Percentiles rank a stretch among this genome's conserved stretches.
These are phyloP conservation scores for Paraphaeosphaeria minitans DNA, from an alignment of 2,329 filamentous ascomycete species.

Conservation along the genomic window DNA sequence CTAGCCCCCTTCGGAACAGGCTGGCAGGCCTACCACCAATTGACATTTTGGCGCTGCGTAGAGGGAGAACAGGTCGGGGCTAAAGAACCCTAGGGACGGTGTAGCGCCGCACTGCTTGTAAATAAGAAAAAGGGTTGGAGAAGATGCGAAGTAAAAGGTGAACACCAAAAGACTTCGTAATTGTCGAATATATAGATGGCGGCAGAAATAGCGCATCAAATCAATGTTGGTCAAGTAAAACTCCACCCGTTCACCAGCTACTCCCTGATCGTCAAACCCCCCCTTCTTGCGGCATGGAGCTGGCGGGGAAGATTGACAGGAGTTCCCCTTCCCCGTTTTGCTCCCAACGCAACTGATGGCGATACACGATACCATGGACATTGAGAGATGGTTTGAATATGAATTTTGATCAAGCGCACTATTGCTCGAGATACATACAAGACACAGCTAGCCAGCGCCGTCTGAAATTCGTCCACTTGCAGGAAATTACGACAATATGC, in stretches of 20 bases:
- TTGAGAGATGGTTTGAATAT: too few relatives aligned
- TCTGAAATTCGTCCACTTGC: not conserved
- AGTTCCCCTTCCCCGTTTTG: slow-evolving; percentile 10
- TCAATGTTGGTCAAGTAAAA: too few relatives aligned
- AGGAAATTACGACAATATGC: too few relatives aligned
- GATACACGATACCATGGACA: too few relatives aligned
- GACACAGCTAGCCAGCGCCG: not conserved
- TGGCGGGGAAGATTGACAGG: slow-evolving; percentile 21
- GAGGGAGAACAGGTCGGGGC: not conserved
- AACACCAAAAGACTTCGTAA: too few relatives aligned
- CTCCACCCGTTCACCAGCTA: too few relatives aligned
- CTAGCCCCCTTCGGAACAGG: not conserved
- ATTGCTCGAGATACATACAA: not conserved
- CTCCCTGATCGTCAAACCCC: too few relatives aligned
- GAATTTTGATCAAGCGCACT: not conserved
- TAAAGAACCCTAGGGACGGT: too few relatives aligned
- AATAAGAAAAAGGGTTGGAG: not conserved
- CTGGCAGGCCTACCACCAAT: not conserved
- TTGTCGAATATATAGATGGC: too few relatives aligned
- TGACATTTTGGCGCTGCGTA: not conserved
- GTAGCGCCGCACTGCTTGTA: not conserved
- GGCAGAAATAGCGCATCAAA: too few relatives aligned
- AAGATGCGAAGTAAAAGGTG: too few relatives aligned
- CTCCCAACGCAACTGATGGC: slow-evolving; percentile 10
- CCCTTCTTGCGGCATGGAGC: slow-evolving; percentile 11